phyloP scores from a whole-genome alignment of 2,329 filamentous ascomycete species.

The Phoma sp. region DNA sequence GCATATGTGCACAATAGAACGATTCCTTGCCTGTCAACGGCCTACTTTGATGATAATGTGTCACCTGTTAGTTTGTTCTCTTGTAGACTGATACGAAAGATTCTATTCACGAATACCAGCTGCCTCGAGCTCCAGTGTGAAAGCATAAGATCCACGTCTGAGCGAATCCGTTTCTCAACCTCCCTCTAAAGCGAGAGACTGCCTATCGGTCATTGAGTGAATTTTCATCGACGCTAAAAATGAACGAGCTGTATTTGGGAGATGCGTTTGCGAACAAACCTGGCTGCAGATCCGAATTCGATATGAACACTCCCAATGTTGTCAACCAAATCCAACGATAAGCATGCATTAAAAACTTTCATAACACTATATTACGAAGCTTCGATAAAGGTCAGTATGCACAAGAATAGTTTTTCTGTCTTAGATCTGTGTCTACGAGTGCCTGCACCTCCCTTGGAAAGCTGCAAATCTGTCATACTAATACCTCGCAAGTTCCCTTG shows the following conservation, averaged over 20 bases:
- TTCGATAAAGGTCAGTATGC: not conserved
- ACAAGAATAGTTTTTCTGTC: not conserved
- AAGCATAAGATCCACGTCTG: not conserved
- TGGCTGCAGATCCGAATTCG: too few species aligned
- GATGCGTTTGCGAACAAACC: too few species aligned
- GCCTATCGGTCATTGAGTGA: too few species aligned
- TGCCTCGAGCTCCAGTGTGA: not conserved
- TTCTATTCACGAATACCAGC: not conserved
- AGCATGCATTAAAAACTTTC: not conserved
- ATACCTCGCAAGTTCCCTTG: too few species aligned
- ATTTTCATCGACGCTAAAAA: too few species aligned
- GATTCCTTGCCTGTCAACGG: not conserved
- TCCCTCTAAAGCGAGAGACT: not conserved
- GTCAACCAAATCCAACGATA: not conserved
- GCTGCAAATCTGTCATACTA: not conserved
- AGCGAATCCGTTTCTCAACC: not conserved
- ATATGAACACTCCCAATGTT: too few species aligned
- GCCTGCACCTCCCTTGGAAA: conserved; percentile 1
- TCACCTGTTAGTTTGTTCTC: not conserved
- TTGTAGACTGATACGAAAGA: not conserved
- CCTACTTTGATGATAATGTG: not conserved
- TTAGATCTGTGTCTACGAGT: not conserved
- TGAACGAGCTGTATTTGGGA: too few species aligned
- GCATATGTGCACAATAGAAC: not conserved
- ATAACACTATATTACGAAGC: not conserved